Percentiles rank a stretch among this genome's conserved stretches.
phyloP scores from a whole-genome alignment of 176 grass and related monocot genomes.

The Elaeis guineensis region DNA sequence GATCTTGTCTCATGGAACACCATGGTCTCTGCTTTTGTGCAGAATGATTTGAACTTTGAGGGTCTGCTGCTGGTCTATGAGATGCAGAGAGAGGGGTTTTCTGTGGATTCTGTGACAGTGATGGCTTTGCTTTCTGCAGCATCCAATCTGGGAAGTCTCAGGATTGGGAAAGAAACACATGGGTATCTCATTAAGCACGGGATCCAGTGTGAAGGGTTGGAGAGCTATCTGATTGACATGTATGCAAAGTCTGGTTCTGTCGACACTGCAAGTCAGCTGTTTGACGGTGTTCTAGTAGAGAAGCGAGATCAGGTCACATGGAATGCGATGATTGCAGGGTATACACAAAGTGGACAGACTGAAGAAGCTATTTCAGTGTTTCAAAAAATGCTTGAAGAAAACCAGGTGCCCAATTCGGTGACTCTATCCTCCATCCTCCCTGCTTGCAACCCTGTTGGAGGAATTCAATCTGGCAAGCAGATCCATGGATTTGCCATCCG shows the following conservation, averaged over 20 bases:
- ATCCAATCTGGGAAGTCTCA: slow-evolving; percentile 62
- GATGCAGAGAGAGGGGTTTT: slow-evolving; percentile 74
- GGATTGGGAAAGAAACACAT: slow-evolving; percentile 72
- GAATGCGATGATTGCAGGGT: slow-evolving; percentile 92
- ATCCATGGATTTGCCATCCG: slow-evolving; percentile 70
- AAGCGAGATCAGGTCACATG: slow-evolving; percentile 76
- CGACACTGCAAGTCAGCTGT: slow-evolving; percentile 57
- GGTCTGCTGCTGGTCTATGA: slow-evolving; percentile 55
- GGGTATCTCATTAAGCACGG: slow-evolving; percentile 65
- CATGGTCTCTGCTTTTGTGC: slow-evolving; percentile 81
- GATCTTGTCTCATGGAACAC: slow-evolving; percentile 95
- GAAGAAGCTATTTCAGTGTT: slow-evolving; percentile 49
- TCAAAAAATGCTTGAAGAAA: slow-evolving; percentile 50
- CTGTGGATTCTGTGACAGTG: slow-evolving; percentile 57
- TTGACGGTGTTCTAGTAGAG: slow-evolving; percentile 30
- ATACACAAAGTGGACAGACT: slow-evolving; percentile 47
- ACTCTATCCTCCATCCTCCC: slow-evolving; percentile 69
- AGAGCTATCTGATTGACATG: slow-evolving; percentile 96
- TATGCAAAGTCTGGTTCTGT: slow-evolving; percentile 69
- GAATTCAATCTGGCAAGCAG: slow-evolving; percentile 44
- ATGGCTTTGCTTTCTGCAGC: slow-evolving; percentile 71
- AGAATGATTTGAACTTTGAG: slow-evolving; percentile 81
- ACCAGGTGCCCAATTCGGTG: slow-evolving; percentile 58
- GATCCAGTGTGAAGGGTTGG: slow-evolving; percentile 62
- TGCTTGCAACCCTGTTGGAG: slow-evolving; percentile 53